These are phyloP conservation scores for Xylaria scruposa DNA, from an alignment of 495 filamentous ascomycete species.

Conservation along the genomic window DNA sequence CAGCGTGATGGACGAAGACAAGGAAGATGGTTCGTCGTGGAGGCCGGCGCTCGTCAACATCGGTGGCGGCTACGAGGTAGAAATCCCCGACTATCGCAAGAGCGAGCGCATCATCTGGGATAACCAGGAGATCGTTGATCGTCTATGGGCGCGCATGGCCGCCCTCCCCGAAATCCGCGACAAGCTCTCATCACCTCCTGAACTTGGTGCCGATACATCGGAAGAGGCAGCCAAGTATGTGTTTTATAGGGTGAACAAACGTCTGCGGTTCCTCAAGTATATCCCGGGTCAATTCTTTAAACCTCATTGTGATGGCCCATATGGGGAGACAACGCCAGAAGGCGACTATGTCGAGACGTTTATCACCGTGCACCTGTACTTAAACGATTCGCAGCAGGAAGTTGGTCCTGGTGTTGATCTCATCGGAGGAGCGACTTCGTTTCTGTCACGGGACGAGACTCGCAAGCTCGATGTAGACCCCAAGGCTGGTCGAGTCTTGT, in stretches of 20 bases:
- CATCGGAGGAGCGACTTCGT: constrained; percentile 73
- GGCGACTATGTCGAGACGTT: constrained; percentile 60
- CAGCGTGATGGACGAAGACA: constrained; percentile 42
- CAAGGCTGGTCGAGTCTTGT: constrained; percentile 72
- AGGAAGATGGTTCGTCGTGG: constrained; percentile 53
- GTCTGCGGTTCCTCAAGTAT: constrained; percentile 84
- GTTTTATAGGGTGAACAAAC: constrained; percentile 72
- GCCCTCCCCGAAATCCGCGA: constrained; percentile 40
- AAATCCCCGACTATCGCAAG: constrained; percentile 65
- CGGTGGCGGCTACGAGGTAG: constrained; percentile 64
- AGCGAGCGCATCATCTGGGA: constrained; percentile 81
- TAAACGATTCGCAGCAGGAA: constrained; percentile 63
- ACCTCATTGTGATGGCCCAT: constrained; percentile 76
- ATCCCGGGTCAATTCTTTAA: constrained; percentile 78
- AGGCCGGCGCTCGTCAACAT: constrained; percentile 72
- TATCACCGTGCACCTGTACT: constrained; percentile 84
- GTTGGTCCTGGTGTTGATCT: constrained; percentile 45
- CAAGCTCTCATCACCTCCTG: constrained; percentile 33
- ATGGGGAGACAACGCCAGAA: constrained; percentile 61
- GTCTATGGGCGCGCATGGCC: constrained; percentile 63
- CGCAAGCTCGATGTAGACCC: constrained; percentile 69
- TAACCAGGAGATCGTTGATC: constrained; percentile 62
- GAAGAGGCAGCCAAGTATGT: constrained; percentile 44
- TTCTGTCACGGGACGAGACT: constrained; percentile 57
- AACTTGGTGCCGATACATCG: neutral